A percentile compares a stretch with the other conserved stretches of the same genome.
Conservation (phyloP, 1,284 basidiomycete genomes). For the Irpex rosettiformis region DNA sequence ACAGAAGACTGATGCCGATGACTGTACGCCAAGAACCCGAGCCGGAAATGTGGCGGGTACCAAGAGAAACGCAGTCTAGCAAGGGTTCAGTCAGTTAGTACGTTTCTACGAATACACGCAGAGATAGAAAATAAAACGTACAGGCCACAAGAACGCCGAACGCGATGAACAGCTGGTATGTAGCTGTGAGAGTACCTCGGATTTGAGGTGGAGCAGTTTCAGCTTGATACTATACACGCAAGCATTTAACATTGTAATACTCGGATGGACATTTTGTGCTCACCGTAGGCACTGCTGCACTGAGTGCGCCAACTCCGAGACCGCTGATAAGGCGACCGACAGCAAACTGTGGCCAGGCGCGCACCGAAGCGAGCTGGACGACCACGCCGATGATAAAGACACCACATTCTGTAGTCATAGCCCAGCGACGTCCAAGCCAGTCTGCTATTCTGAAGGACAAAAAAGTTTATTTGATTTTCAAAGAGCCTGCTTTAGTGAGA, state of each 20-base stretch:
- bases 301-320: constrained; percentile 68
- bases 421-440: constrained; percentile 61
- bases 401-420: constrained; percentile 67
- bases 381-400: constrained; percentile 72
- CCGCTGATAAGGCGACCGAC: constrained; percentile 72
- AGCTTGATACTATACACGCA: constrained; percentile 52
- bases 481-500: too few relatives aligned
- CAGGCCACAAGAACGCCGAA: constrained; percentile 74
- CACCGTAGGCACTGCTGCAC: constrained; percentile 73
- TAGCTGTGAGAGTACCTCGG: constrained; percentile 62
- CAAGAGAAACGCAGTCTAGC: constrained; percentile 59
- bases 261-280: constrained; percentile 8
- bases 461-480: constrained; percentile 1
- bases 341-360: constrained; percentile 60
- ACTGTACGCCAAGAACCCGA: constrained; percentile 65
- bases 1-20: constrained; percentile 69
- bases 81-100: constrained; percentile 5
- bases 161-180: constrained; percentile 60
- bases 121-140: constrained; percentile 32
- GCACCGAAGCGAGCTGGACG: constrained; percentile 49
- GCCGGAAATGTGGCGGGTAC: constrained; percentile 43
- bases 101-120: constrained; percentile 1
- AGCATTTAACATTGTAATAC: neutral
- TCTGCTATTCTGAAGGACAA: constrained; percentile 49
- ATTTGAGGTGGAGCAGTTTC: constrained; percentile 78